Evolutionary conservation across 441 rosid genomes (phyloP).

Genomic region (Cnidoscolus chayamansa): DNA sequence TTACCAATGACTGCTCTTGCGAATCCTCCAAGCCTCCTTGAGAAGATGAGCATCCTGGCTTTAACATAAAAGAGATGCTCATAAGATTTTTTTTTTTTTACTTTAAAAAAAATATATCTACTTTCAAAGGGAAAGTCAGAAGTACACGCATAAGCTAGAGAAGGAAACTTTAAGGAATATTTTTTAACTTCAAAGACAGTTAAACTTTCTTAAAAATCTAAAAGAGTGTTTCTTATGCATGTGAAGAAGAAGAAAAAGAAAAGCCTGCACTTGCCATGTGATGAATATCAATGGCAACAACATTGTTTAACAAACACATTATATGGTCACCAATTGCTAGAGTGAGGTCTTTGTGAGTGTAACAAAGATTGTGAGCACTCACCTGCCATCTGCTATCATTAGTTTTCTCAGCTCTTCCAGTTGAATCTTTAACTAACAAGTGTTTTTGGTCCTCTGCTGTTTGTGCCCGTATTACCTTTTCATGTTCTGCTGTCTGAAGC

Average conservation of each 20-base stretch:
- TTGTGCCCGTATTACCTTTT: constrained; percentile 41
- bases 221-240: constrained; percentile 4
- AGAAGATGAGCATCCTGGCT: constrained; percentile 45
- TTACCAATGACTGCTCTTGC: constrained; percentile 30
- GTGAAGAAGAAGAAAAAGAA: neutral
- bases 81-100: neutral
- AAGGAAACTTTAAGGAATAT: neutral
- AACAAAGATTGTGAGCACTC: constrained; percentile 1
- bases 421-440: constrained; percentile 25
- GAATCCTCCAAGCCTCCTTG: constrained; percentile 29
- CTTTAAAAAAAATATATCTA: neutral
- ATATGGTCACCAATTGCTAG: neutral
- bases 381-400: constrained; percentile 38
- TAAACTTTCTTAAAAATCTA: neutral
- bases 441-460: constrained; percentile 28
- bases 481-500: constrained; percentile 68
- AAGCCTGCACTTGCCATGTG: neutral
- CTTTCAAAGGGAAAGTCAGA: neutral
- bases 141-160: no score
- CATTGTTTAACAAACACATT: neutral
- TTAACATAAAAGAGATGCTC: neutral
- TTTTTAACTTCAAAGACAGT: neutral
- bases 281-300: neutral
- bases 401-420: constrained; percentile 29
- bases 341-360: neutral